Base-by-base conservation (phyloP, 164 flowering plant genomes). In the Magnolia changhungtana region DNA sequence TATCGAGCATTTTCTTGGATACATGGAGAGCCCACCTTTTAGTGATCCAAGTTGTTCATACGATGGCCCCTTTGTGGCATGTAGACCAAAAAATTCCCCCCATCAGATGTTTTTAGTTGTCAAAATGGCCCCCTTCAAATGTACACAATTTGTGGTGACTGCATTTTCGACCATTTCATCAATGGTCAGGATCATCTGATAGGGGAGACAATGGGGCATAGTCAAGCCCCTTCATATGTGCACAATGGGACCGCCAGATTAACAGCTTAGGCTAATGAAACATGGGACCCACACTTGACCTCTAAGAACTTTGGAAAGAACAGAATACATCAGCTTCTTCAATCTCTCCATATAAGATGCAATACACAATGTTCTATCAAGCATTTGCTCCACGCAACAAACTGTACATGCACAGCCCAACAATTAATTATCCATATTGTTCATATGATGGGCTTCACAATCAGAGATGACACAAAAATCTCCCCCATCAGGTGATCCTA, bases 261-360 rank as follows among this genome's bases (percentile, higher is more conserved):
- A 55, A 55, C 18, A 9, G 18, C 61, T 55, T 11, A 11, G 16
- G 18, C 2, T 9, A 11, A 11, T 55, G 61, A 55, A 55, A 55
- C 18, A 16, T 55, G 19, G 61, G 61, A 11, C 18, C 13, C 99
- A 96, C 80, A 96, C 97, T 82, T 94, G 97, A 81, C 98, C 99
- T 94, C 99, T 96, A 93, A 81, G 88, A 37, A 86, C 82, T 81
- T 83, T 55, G 74, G 74, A 45, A 79, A 83, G 82, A 85, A 82
- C 66, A 83, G 70, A 74, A 72, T 71, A 72, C 73, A 80, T 81
- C 79, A 82, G 75, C 69, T 55, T 73, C 66, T 66, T 73, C 81
- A 55, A 29, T 14, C n/a, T 9, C 27, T 31, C 19, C 71, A 16
- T 68, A 31, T 2, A 55, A 55, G 61, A 55, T 3, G 2, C 19